Conservation (phyloP, 23 red algal genomes). For the Gracilaria domingensis region DNA sequence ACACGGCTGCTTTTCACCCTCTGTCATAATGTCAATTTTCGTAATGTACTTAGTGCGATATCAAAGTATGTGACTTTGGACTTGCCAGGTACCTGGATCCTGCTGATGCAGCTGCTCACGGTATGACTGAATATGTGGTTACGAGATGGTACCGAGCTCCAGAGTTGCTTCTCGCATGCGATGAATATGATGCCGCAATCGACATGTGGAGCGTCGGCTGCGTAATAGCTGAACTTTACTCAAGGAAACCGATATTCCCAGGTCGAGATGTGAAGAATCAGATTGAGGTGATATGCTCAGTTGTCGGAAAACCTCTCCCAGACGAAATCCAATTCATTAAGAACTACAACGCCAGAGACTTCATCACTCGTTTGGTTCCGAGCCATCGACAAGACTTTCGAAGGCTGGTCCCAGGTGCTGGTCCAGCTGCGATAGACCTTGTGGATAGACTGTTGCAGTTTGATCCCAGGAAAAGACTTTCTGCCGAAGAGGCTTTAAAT, state of each 20-base stretch:
- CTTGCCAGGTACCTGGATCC: conserved; percentile 86
- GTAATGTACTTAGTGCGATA: conserved; percentile 56
- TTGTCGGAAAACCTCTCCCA: conserved; percentile 74
- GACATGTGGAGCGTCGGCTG: conserved; percentile 99
- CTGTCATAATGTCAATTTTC: not conserved
- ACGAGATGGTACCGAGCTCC: conserved; percentile 93
- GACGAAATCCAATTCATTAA: conserved; percentile 55
- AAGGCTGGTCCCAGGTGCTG: conserved; percentile 48
- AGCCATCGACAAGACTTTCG: conserved; percentile 11
- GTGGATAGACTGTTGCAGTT: conserved; percentile 83
- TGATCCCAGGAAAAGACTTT: conserved; percentile 84
- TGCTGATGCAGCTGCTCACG: conserved; percentile 46
- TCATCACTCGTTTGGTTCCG: conserved; percentile 52
- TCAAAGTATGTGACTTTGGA: conserved; percentile 95
- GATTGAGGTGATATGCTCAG: conserved; percentile 64
- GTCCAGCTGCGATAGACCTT: conserved; percentile 79
- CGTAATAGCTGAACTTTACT: conserved; percentile 90
- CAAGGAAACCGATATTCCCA: conserved; percentile 82
- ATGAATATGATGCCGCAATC: conserved; percentile 89
- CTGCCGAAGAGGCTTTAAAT: conserved; percentile 79
- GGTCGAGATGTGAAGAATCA: conserved; percentile 95
- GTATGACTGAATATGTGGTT: conserved; percentile 92
- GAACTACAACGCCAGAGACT: conserved; percentile 70
- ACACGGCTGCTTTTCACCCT: not conserved
- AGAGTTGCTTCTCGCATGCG: conserved; percentile 88